Percentiles rank a stretch among this genome's conserved stretches.
Conservation (phyloP, 768 basidiomycete genomes). For the Dioszegia hungarica region DNA sequence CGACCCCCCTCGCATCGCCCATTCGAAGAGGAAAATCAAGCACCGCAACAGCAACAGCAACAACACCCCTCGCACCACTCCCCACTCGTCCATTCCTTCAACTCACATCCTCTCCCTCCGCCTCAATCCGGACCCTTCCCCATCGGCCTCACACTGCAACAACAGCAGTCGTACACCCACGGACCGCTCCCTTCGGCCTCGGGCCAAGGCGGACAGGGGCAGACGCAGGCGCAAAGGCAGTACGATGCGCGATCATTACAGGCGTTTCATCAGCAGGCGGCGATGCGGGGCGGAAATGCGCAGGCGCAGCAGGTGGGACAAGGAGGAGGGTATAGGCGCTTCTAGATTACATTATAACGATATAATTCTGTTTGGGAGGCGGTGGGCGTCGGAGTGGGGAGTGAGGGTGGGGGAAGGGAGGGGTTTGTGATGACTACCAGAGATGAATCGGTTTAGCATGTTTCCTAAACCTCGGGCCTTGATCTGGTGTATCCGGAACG, state of each 20-base stretch:
- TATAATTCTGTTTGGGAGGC: neutral
- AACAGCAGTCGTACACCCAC: neutral
- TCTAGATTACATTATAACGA: neutral
- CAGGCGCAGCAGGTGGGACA: neutral
- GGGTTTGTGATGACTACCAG: too few relatives aligned
- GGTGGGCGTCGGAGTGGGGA: too few relatives aligned
- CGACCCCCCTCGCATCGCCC: constrained; percentile 4
- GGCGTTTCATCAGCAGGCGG: constrained; percentile 9
- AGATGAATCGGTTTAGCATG: too few relatives aligned
- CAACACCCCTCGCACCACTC: neutral
- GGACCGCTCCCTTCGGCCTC: neutral
- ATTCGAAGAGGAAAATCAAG: neutral
- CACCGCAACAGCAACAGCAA: neutral
- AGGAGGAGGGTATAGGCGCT: neutral
- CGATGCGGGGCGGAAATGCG: constrained; percentile 2
- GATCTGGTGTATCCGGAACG: too few relatives aligned
- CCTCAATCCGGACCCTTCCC: neutral
- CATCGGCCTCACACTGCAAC: neutral
- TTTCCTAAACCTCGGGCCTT: too few relatives aligned
- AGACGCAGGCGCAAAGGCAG: neutral
- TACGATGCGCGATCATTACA: constrained; percentile 2
- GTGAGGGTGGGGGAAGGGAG: too few relatives aligned
- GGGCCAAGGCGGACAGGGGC: neutral
- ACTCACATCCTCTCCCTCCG: neutral
- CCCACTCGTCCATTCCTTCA: constrained; percentile 3